These are phyloP conservation scores for Leucosporidium scottii DNA, from an alignment of 768 basidiomycete genomes.

Conservation along the genomic window DNA sequence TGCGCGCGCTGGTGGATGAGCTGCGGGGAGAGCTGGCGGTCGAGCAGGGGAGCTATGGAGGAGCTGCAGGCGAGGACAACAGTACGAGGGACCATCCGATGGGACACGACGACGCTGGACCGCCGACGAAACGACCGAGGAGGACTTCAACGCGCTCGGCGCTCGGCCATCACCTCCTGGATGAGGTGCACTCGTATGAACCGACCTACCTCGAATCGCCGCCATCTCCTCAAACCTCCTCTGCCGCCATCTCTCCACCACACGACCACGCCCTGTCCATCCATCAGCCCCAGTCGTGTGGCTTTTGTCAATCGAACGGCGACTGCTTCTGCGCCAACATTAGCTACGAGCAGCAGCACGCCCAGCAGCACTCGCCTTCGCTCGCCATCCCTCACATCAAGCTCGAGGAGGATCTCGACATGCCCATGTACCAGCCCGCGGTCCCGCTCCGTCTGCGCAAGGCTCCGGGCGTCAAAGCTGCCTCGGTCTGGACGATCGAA, in stretches of 20 bases:
- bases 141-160: conserved; percentile 1
- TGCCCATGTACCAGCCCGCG: conserved; percentile 71
- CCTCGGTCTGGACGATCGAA: conserved; percentile 42
- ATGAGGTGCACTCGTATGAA: not conserved
- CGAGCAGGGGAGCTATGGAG: not conserved
- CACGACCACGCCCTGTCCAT: conserved; percentile 14
- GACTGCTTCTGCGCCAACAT: conserved; percentile 70
- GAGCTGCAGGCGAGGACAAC: conserved; percentile 3
- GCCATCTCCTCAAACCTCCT: conserved; percentile 5
- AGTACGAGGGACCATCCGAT: not conserved
- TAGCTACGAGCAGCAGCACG: conserved; percentile 29
- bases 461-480: conserved; percentile 27
- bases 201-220: not conserved
- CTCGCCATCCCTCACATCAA: conserved; percentile 34
- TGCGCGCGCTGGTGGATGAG: conserved; percentile 10
- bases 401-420: conserved; percentile 54
- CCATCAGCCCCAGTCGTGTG: conserved; percentile 47
- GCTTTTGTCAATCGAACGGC: conserved; percentile 63
- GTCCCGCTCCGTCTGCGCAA: conserved; percentile 66
- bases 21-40: conserved; percentile 20
- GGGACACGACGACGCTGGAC: conserved; percentile 7
- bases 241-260: not conserved
- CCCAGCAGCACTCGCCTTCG: conserved; percentile 7
- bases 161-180: too few species aligned
- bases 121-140: conserved; percentile 21